These are phyloP conservation scores for Westerdykella aurantiaca DNA, from an alignment of 2,329 filamentous ascomycete species.

Conservation along the genomic window DNA sequence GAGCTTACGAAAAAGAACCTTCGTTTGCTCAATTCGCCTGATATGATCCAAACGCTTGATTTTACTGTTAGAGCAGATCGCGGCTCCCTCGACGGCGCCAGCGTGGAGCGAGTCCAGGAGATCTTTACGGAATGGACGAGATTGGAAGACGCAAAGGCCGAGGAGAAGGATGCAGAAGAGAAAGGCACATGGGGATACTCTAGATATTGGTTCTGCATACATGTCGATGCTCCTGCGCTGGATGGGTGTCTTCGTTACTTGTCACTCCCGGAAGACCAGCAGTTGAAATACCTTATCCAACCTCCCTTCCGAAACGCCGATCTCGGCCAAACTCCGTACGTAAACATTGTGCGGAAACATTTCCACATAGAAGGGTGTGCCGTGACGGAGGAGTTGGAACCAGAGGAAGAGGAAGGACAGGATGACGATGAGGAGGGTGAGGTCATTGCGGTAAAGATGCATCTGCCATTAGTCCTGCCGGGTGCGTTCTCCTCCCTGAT, in stretches of 20 bases:
- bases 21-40: not conserved
- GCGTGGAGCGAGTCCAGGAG: conserved; percentile 1
- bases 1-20: not conserved
- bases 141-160: conserved; percentile 1
- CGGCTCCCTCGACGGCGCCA: conserved; percentile 1
- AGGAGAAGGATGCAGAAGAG: not conserved
- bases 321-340: conserved; percentile 2
- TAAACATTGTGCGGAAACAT: conserved; percentile 2
- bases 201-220: conserved; percentile 4
- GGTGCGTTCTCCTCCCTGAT: not conserved
- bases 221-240: conserved; percentile 3
- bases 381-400: not conserved
- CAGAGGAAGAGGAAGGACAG: not conserved
- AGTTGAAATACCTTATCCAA: not conserved
- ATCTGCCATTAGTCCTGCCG: conserved; percentile 1
- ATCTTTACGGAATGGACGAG: conserved; percentile 2
- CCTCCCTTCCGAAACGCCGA: not conserved
- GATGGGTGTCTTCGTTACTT: conserved; percentile 2
- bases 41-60: conserved; percentile 2
- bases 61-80: conserved; percentile 2
- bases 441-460: conserved; percentile 2
- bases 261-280: conserved; percentile 1
- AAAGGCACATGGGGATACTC: not conserved
- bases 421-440: not conserved
- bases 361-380: not conserved